Conservation (phyloP, 1,139 yeast genomes). For the Magnusiomyces ingens region DNA sequence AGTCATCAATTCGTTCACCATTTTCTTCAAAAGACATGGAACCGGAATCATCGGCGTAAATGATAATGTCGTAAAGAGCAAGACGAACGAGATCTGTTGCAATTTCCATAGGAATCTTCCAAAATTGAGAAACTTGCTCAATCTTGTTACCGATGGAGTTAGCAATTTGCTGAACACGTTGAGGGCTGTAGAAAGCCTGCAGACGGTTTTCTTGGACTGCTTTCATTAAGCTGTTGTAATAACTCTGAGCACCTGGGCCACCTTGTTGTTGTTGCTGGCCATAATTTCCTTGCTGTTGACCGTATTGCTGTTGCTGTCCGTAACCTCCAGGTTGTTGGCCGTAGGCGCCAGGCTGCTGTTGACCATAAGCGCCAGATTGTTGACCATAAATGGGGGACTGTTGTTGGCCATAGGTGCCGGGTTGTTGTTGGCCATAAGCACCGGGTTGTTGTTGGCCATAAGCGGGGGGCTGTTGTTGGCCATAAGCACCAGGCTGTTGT, state of each 20-base stretch:
- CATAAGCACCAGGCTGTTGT: slow-evolving; percentile 5
- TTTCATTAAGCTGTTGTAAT: slow-evolving; percentile 22
- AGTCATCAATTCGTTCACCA: slow-evolving; percentile 34
- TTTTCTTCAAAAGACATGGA: slow-evolving; percentile 34
- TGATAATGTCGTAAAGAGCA: slow-evolving; percentile 31
- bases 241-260: slow-evolving; percentile 11
- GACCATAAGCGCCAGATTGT: slow-evolving; percentile 14
- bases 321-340: slow-evolving; percentile 15
- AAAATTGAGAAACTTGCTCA: slow-evolving; percentile 22
- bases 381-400: slow-evolving; percentile 9
- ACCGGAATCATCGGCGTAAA: slow-evolving; percentile 33
- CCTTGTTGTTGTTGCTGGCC: slow-evolving; percentile 12
- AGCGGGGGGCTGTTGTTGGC: slow-evolving; percentile 16
- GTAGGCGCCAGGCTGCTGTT: slow-evolving; percentile 13
- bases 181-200: slow-evolving; percentile 30
- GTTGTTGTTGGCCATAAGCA: slow-evolving; percentile 13
- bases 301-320: slow-evolving; percentile 13
- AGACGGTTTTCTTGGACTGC: slow-evolving; percentile 30
- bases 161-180: slow-evolving; percentile 29
- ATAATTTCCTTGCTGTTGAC: slow-evolving; percentile 10
- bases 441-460: slow-evolving; percentile 21
- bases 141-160: slow-evolving; percentile 24
- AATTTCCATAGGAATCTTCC: slow-evolving; percentile 31
- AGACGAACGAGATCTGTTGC: slow-evolving; percentile 30
- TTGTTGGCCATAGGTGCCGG: slow-evolving; percentile 2